These are phyloP conservation scores for Gracilaria domingensis DNA, from an alignment of 23 red algal species.

Conservation along the genomic window DNA sequence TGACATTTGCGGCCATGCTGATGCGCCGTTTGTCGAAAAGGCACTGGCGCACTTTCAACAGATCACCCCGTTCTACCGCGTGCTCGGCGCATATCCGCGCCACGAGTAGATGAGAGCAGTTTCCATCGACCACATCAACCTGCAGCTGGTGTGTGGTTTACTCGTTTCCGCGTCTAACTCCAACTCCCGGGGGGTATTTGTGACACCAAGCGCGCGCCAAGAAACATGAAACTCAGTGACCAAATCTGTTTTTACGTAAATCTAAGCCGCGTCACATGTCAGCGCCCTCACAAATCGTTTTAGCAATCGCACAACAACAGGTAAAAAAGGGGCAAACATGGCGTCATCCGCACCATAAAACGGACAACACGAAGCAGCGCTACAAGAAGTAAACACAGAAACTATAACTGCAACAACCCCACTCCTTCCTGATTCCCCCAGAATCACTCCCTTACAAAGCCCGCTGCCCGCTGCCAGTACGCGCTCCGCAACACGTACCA, in stretches of 20 bases:
- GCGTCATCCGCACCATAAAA: background rate
- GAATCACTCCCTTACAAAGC: background rate
- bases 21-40: slow-evolving; percentile 62
- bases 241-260: background rate
- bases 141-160: too few species aligned
- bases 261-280: background rate
- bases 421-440: background rate
- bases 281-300: background rate
- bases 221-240: background rate
- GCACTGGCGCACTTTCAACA: slow-evolving; percentile 80
- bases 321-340: background rate
- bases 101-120: background rate
- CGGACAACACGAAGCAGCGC: background rate
- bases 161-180: too few species aligned
- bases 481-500: slow-evolving; percentile 2
- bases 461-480: background rate
- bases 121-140: background rate
- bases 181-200: too few species aligned
- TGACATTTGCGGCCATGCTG: slow-evolving; percentile 76
- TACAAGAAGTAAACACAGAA: slow-evolving; percentile 22
- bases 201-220: background rate
- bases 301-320: background rate
- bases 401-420: background rate
- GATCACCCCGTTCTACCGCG: slow-evolving; percentile 83
- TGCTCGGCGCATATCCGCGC: slow-evolving; percentile 83